Evolutionary conservation across 1,284 basidiomycete species (phyloP).

Genomic region (Schizophyllum amplum): DNA sequence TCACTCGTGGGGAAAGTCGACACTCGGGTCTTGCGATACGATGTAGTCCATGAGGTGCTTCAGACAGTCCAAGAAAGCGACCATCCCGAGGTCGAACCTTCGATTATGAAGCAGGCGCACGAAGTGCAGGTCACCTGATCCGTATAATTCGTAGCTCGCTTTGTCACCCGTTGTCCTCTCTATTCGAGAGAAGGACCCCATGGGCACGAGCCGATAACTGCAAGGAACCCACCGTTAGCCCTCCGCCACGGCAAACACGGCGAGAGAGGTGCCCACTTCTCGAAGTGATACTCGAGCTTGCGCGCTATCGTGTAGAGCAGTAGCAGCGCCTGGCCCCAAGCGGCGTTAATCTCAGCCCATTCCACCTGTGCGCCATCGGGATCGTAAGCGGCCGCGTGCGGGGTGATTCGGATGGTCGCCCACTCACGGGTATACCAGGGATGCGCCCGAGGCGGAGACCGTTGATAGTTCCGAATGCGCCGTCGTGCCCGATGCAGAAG

Average conservation of each 20-base stretch:
- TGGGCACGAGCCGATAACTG: constrained; percentile 84
- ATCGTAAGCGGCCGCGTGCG: constrained; percentile 1
- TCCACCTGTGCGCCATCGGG: constrained; percentile 56
- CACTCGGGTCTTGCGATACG: constrained; percentile 56
- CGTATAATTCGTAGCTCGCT: constrained; percentile 81
- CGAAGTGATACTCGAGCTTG: constrained; percentile 83
- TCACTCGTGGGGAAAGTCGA: constrained; percentile 83
- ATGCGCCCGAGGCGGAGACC: constrained; percentile 87
- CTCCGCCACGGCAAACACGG: constrained; percentile 9
- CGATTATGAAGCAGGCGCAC: constrained; percentile 88
- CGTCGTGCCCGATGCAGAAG: constrained; percentile 95
- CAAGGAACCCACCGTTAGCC: not conserved
- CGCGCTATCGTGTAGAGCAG: constrained; percentile 86
- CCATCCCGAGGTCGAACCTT: constrained; percentile 94
- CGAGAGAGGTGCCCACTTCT: constrained; percentile 47
- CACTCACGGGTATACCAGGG: constrained; percentile 61
- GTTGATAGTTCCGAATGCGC: constrained; percentile 94
- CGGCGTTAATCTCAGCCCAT: constrained; percentile 98
- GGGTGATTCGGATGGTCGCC: constrained; percentile 1
- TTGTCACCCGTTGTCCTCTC: constrained; percentile 81
- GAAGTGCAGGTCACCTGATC: constrained; percentile 85
- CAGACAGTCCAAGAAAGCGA: constrained; percentile 91
- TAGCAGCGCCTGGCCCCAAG: constrained; percentile 95
- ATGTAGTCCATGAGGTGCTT: constrained; percentile 86
- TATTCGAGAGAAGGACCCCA: constrained; percentile 90